phyloP scores from a whole-genome alignment of 108 stramenopile genomes.

The Discostella pseudostelligera region DNA sequence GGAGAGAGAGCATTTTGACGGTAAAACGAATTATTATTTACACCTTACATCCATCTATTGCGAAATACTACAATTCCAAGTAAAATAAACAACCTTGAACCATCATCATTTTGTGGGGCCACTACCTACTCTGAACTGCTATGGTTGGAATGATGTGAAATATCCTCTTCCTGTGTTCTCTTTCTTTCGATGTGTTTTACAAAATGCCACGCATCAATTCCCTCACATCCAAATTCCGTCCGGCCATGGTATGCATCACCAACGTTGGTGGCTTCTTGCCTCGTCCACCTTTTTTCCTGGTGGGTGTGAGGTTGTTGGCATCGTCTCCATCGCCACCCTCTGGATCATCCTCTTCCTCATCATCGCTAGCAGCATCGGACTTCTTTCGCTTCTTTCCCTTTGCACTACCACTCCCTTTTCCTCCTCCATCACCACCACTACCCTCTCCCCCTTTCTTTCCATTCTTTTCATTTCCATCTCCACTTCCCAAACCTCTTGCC shows the following conservation, averaged over 20 bases:
- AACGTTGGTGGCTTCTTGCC: conserved; percentile 77
- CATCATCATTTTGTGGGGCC: too few species aligned
- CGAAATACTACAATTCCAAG: too few species aligned
- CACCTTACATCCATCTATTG: too few species aligned
- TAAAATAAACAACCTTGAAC: too few species aligned
- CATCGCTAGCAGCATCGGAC: conserved; percentile 2
- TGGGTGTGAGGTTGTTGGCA: conserved; percentile 21
- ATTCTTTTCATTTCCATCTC: conserved; percentile 10
- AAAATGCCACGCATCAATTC: conserved; percentile 47
- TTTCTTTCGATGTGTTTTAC: too few species aligned
- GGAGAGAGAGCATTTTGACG: too few species aligned
- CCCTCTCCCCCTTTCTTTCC: neutral
- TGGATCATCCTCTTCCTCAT: neutral
- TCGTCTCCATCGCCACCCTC: neutral
- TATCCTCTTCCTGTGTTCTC: neutral
- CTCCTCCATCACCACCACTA: neutral
- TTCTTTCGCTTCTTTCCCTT: conserved; percentile 13
- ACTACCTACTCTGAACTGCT: too few species aligned
- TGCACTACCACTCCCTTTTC: neutral
- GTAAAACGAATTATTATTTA: too few species aligned
- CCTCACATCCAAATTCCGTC: conserved; percentile 64
- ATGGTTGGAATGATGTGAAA: neutral
- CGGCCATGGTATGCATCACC: conserved; percentile 82
- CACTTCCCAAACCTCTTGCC: neutral
- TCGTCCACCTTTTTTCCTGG: conserved; percentile 61